A percentile compares a stretch with the other conserved stretches of the same genome.
Conservation (phyloP, 2,329 filamentous ascomycete species). For the Colletotrichum endophyticum region DNA sequence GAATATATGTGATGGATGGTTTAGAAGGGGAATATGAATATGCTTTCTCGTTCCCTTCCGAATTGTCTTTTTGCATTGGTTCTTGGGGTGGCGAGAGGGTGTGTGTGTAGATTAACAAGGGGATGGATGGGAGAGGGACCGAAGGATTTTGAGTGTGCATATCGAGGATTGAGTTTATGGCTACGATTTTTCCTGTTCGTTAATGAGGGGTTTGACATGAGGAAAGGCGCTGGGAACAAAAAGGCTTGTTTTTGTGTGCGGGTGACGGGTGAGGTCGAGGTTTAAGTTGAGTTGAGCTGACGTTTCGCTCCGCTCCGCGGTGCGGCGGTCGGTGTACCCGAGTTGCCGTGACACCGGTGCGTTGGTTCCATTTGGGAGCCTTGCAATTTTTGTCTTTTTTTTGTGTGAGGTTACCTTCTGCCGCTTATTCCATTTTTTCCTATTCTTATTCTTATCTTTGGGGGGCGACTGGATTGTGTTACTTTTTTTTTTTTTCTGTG, state of each 20-base stretch:
- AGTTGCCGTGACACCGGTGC: background rate
- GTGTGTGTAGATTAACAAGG: background rate
- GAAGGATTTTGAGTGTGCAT: background rate
- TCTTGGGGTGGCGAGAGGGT: background rate
- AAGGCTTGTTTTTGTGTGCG: background rate
- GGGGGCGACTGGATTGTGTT: background rate
- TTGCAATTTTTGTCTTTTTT: background rate
- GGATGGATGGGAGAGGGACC: background rate
- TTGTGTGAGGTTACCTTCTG: background rate
- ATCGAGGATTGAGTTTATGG: background rate
- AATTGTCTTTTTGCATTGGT: background rate
- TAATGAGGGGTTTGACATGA: background rate
- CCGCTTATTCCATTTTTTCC: background rate
- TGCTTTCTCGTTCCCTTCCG: background rate
- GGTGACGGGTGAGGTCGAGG: background rate
- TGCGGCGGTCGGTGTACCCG: background rate
- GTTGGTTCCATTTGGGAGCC: background rate
- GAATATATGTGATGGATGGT: background rate
- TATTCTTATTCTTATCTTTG: background rate
- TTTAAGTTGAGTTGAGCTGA: background rate
- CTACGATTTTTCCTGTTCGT: background rate
- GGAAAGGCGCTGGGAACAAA: background rate
- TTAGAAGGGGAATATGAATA: background rate
- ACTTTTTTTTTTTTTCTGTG: background rate
- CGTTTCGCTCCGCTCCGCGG: background rate